phyloP scores from a whole-genome alignment of 495 filamentous ascomycete genomes.

The Penicillium robsamsonii region DNA sequence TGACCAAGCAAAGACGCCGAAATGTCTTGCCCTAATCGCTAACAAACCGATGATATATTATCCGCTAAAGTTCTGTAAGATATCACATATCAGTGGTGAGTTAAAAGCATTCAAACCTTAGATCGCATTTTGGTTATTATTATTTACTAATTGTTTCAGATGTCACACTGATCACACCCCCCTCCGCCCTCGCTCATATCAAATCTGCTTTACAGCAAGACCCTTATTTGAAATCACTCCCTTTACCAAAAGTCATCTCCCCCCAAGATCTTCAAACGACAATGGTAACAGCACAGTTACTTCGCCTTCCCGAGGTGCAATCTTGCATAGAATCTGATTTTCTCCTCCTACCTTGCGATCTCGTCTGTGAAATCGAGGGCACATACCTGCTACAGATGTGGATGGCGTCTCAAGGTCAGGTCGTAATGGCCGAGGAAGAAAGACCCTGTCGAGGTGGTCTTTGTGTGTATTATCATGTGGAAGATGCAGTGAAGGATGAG shows the following conservation, averaged over 20 bases:
- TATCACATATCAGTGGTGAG: neutral
- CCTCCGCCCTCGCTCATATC: neutral
- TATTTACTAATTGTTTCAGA: neutral
- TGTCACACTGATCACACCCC: neutral
- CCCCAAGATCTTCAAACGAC: neutral
- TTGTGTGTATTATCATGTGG: neutral
- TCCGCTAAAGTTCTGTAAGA: neutral
- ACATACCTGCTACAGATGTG: neutral
- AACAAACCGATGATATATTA: constrained; percentile 7
- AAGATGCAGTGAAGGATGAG: neutral
- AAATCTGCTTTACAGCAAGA: neutral
- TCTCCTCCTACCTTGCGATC: constrained; percentile 3
- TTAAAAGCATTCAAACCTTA: neutral
- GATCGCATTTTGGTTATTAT: no score
- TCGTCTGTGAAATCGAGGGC: neutral
- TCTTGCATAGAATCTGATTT: neutral
- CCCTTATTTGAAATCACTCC: neutral
- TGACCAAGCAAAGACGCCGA: neutral
- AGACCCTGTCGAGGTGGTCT: neutral
- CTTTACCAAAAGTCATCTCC: neutral
- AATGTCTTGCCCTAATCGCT: constrained; percentile 1
- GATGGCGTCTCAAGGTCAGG: neutral
- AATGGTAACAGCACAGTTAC: neutral
- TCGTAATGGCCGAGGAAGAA: no score
- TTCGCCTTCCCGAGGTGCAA: constrained; percentile 1